phyloP scores from a whole-genome alignment of 1,139 yeast species.

The Arxiozyma slooffiae region DNA sequence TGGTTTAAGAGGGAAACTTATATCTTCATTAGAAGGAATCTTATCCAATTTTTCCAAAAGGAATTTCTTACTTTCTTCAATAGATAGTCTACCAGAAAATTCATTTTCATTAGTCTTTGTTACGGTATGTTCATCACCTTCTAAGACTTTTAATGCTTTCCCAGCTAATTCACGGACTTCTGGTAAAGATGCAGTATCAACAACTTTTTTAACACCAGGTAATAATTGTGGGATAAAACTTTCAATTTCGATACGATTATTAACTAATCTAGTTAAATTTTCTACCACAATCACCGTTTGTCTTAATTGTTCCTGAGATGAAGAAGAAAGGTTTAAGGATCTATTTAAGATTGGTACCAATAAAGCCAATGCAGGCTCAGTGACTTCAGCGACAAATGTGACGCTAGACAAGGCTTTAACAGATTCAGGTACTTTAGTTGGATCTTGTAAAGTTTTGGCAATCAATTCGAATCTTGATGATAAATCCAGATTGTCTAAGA shows the following conservation, averaged over 20 bases:
- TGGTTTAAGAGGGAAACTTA: constrained; percentile 8
- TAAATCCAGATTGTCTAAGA: constrained; percentile 85
- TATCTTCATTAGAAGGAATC: constrained; percentile 16
- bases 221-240: constrained; percentile 71
- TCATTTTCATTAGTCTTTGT: constrained; percentile 38
- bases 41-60: constrained; percentile 33
- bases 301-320: constrained; percentile 87
- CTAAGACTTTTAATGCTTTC: constrained; percentile 72
- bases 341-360: constrained; percentile 88
- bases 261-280: constrained; percentile 89
- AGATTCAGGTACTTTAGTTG: constrained; percentile 78
- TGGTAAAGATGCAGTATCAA: constrained; percentile 84
- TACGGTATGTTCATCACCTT: constrained; percentile 62
- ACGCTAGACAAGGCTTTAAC: constrained; percentile 85
- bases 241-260: constrained; percentile 86
- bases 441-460: constrained; percentile 82
- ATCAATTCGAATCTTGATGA: constrained; percentile 78
- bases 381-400: constrained; percentile 96
- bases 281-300: constrained; percentile 95
- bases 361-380: constrained; percentile 86
- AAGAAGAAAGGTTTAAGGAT: constrained; percentile 77
- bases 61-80: constrained; percentile 45
- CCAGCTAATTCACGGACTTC: constrained; percentile 91
- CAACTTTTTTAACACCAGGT: constrained; percentile 87
- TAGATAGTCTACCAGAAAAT: constrained; percentile 64